Conservation (phyloP, 164 flowering plant genomes). For the Magnolia officinalis region DNA sequence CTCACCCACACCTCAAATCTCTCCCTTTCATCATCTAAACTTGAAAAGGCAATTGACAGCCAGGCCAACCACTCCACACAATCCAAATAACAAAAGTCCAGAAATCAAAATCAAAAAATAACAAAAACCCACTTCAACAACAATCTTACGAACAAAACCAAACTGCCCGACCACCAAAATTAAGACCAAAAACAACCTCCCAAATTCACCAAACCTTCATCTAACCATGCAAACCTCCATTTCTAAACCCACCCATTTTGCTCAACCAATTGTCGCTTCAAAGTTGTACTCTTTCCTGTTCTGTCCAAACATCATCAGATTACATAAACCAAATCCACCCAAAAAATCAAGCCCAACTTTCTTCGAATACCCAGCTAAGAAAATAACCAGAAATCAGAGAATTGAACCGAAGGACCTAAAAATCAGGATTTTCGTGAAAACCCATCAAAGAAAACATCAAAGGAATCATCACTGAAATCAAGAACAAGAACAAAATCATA, state of each 20-base stretch:
- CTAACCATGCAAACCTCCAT: background rate
- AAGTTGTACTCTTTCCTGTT: background rate
- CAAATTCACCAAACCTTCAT: background rate
- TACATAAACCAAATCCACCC: background rate
- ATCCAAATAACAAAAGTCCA: background rate
- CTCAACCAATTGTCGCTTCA: background rate
- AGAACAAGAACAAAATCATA: background rate
- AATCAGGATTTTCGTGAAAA: background rate
- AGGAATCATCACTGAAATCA: background rate
- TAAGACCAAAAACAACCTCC: background rate
- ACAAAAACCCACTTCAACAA: slow-evolving; percentile 3
- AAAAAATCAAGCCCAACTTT: background rate
- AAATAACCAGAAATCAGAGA: background rate
- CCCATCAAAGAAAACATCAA: background rate
- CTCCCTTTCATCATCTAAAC: background rate
- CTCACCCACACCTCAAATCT: background rate
- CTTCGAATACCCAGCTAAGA: background rate
- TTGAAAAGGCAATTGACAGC: background rate
- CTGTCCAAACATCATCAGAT: background rate
- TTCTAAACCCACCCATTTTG: background rate
- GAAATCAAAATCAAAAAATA: background rate
- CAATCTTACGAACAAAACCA: background rate
- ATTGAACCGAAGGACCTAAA: background rate
- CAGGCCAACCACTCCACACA: background rate
- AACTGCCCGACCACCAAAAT: background rate